Evolutionary conservation across 73 alveolate genomes (phyloP).

Genomic region (Paramecium primaurelia): DNA sequence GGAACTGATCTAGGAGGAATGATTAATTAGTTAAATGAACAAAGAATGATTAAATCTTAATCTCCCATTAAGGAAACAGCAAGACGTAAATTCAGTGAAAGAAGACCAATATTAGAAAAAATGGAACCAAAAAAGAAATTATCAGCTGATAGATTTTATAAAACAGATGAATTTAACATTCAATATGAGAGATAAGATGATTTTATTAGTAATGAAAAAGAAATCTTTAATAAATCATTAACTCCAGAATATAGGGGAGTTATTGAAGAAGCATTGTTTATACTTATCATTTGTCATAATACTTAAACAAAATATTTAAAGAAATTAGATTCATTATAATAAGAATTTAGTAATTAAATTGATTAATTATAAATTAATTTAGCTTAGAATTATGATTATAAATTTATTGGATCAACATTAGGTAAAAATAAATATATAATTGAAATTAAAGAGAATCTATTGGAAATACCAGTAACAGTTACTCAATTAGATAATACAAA

Average conservation of each 20-base stretch:
- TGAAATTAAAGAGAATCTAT: background rate
- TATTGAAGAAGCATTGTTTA: background rate
- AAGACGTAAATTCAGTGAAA: background rate
- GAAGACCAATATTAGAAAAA: background rate
- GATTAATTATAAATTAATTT: background rate
- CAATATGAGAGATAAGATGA: background rate
- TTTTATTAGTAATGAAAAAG: background rate
- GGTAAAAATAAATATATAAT: background rate
- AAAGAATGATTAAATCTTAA: background rate
- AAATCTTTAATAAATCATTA: background rate
- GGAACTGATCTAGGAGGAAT: background rate
- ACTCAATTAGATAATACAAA: background rate
- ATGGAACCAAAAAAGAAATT: conserved; percentile 20
- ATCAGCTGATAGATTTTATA: background rate
- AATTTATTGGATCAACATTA: background rate
- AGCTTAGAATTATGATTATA: background rate
- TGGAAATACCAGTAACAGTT: background rate
- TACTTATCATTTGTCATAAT: background rate
- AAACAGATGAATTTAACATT: background rate
- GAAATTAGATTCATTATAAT: background rate
- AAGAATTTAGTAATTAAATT: background rate
- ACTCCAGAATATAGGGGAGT: background rate
- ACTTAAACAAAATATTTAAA: background rate
- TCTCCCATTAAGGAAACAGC: background rate
- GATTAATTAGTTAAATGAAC: background rate